Conservation (phyloP, 2,329 filamentous ascomycete species). For the Westerdykella sp. region DNA sequence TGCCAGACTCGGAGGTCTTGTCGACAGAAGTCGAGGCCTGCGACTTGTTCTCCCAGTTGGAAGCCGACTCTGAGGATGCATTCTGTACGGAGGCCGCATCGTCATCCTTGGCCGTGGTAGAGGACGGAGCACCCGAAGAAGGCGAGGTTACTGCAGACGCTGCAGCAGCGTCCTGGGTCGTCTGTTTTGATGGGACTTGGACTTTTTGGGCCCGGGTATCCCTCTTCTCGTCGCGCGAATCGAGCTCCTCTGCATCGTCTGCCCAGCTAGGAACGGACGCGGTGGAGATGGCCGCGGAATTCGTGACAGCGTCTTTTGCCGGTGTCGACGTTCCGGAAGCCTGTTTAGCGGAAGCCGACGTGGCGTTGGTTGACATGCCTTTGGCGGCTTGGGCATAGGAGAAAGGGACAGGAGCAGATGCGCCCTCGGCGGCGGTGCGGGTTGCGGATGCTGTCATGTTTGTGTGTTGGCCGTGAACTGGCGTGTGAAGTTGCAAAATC, state of each 20-base stretch:
- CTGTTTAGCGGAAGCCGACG: constrained; percentile 43
- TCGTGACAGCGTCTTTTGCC: constrained; percentile 34
- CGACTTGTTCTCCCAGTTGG: constrained; percentile 59
- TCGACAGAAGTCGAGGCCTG: constrained; percentile 60
- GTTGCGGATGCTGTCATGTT: constrained; percentile 25
- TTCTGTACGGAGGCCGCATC: constrained; percentile 58
- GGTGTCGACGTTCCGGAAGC: constrained; percentile 40
- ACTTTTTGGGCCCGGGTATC: constrained; percentile 15
- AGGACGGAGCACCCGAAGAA: constrained; percentile 49
- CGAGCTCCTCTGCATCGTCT: constrained; percentile 43
- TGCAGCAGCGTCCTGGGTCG: neutral
- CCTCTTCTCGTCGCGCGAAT: constrained; percentile 22
- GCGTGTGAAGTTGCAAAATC: constrained; percentile 3
- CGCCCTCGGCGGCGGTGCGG: constrained; percentile 11
- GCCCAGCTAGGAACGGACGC: constrained; percentile 40
- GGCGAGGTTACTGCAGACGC: constrained; percentile 44
- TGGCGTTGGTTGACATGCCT: constrained; percentile 54
- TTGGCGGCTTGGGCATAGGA: constrained; percentile 96
- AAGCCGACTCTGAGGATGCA: constrained; percentile 53
- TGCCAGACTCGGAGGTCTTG: constrained; percentile 49
- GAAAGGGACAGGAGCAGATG: constrained; percentile 54
- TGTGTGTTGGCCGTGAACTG: neutral
- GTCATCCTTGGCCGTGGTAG: constrained; percentile 53
- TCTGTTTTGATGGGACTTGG: constrained; percentile 17
- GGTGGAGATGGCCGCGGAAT: constrained; percentile 17